These are phyloP conservation scores for Yueomyces sinensis DNA, from an alignment of 805 yeast genomes.

Conservation along the genomic window DNA sequence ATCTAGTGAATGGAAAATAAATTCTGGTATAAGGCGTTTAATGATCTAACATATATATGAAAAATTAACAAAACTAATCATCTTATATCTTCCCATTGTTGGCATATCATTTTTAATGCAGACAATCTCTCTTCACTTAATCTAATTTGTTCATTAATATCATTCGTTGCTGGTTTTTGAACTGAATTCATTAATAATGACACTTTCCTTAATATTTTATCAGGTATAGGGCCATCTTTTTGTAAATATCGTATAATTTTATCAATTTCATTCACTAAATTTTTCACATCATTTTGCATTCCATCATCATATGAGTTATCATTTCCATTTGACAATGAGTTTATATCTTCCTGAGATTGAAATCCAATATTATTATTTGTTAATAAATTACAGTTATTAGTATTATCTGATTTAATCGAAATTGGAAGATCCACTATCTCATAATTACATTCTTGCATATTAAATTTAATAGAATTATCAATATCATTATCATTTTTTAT, in stretches of 20 bases:
- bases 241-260: conserved; percentile 11
- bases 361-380: neutral
- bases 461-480: neutral
- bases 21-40: conserved; percentile 65
- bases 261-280: conserved; percentile 8
- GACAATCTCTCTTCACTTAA: conserved; percentile 16
- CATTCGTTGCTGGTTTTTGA: conserved; percentile 11
- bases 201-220: conserved; percentile 8
- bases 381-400: neutral
- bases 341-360: neutral
- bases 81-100: conserved; percentile 16
- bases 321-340: neutral
- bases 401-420: neutral
- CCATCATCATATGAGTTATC: neutral
- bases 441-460: neutral
- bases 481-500: neutral
- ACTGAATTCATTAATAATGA: conserved; percentile 12
- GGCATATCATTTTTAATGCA: conserved; percentile 12
- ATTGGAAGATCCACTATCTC: neutral
- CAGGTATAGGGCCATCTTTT: conserved; percentile 1
- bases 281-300: neutral
- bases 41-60: conserved; percentile 50
- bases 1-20: conserved; percentile 53
- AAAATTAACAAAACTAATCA: neutral
- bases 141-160: conserved; percentile 14